Conservation (phyloP, 495 filamentous ascomycete genomes). For the Penicillium turbatum region DNA sequence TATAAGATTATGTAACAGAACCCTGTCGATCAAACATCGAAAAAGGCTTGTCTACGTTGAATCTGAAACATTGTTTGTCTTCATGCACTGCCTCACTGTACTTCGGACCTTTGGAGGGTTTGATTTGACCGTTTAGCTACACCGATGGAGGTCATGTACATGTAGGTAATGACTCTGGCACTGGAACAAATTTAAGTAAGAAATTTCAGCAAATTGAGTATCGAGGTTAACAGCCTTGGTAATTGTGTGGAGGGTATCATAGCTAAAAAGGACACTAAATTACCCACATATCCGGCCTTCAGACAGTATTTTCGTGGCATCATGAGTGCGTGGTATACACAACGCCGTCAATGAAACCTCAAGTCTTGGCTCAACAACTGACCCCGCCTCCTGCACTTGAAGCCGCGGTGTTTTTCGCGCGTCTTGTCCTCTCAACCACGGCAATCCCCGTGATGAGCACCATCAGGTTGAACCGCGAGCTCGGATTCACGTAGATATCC, state of each 20-base stretch:
- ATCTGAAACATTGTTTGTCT: conserved; percentile 20
- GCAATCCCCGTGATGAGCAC: conserved; percentile 23
- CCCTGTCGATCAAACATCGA: conserved; percentile 31
- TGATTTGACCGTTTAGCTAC: neutral
- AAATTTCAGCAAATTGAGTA: neutral
- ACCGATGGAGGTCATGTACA: neutral
- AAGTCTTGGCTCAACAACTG: conserved; percentile 4
- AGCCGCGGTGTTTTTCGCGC: neutral
- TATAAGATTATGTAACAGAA: conserved; percentile 17
- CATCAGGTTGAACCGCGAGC: conserved; percentile 17
- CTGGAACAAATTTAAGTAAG: neutral
- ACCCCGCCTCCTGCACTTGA: conserved; percentile 6
- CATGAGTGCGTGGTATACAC: neutral
- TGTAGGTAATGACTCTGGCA: neutral
- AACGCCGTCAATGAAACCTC: neutral
- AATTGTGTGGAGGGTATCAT: neutral
- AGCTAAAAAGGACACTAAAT: neutral
- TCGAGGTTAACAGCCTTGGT: neutral
- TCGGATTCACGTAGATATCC: conserved; percentile 18
- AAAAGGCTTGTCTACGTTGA: conserved; percentile 22
- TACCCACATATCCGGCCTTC: neutral
- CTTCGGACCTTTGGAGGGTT: neutral
- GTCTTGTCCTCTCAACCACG: conserved; percentile 16
- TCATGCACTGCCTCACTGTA: conserved; percentile 15
- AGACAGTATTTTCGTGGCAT: neutral